Base-by-base conservation (phyloP, 2,329 filamentous ascomycete species). In the Monosporascus cannonballus region DNA sequence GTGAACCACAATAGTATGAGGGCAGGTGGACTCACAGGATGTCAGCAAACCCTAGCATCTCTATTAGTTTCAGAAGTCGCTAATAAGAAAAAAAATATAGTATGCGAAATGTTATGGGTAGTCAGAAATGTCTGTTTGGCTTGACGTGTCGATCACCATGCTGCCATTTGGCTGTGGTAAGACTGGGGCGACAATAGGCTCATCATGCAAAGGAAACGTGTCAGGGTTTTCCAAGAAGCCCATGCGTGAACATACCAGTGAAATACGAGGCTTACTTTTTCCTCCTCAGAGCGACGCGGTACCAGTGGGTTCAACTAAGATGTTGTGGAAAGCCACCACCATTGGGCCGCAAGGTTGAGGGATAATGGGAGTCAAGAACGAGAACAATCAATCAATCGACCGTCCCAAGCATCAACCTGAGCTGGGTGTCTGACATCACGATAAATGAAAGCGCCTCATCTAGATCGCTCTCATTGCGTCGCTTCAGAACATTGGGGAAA, bases 131-230 rank as follows among this genome's bases (percentile, higher is more conserved):
- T 76, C 71, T 34, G 68, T 75, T 76, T 76, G 73, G 73, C 72
- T 71, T 71, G 73, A 75, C 73, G 66, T 72, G 78, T 80, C 75
- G 69, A 74, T 81, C 78, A 81, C 76, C 78, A 81, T 73, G 56
- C 63, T 65, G 66, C 55, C 56, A 48, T 48, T 61, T 56, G 64
- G 61, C 63, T 53, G 53, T 64, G 68, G 61, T 81, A 77, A 76
- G 78, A 76, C 78, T 79, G 78, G 78, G 78, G 78, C 78, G 78
- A 81, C 78, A 77, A 71, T 67, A 67, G 71, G 68, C 71, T 81
- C 78, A 81, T 81, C 78, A 81, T 76, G 54, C 55, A 61, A 61
- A 41, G 47, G 20, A 50, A 50, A 44, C n/a, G 27, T 39, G 41
- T 48, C 36, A 36, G 48, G 6, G 36, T 11, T n/a, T 17, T 20